phyloP scores from a whole-genome alignment of 805 yeast species.

The Lipomyces chichibuensis region DNA sequence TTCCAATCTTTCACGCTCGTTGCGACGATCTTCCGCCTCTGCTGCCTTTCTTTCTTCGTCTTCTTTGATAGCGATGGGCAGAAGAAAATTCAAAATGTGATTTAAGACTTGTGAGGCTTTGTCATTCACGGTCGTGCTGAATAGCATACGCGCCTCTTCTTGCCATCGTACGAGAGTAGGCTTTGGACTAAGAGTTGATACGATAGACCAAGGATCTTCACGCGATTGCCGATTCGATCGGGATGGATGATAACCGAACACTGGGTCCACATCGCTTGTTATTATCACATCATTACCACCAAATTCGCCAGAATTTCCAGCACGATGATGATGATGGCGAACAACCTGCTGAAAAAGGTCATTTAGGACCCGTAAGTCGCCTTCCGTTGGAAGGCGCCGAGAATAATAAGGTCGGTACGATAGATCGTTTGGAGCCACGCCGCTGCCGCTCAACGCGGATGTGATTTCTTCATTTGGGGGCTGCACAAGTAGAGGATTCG shows the following conservation, averaged over 20 bases:
- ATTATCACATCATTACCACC: slow-evolving; percentile 17
- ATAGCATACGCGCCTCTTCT: slow-evolving; percentile 57
- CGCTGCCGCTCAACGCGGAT: not conserved
- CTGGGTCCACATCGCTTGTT: slow-evolving; percentile 26
- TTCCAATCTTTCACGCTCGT: slow-evolving; percentile 40
- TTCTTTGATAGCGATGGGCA: slow-evolving; percentile 36
- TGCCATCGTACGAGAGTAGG: slow-evolving; percentile 73
- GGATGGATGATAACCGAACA: slow-evolving; percentile 18
- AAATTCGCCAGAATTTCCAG: slow-evolving; percentile 1
- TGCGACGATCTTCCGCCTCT: slow-evolving; percentile 29
- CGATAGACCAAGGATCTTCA: slow-evolving; percentile 34
- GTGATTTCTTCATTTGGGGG: slow-evolving; percentile 11
- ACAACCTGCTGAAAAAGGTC: slow-evolving; percentile 28
- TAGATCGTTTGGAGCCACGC: not conserved
- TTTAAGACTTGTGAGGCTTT: slow-evolving; percentile 39
- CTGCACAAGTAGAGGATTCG: slow-evolving; percentile 29
- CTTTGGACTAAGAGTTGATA: slow-evolving; percentile 33
- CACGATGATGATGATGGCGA: slow-evolving; percentile 19
- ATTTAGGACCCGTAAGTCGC: slow-evolving; percentile 20
- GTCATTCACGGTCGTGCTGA: slow-evolving; percentile 48
- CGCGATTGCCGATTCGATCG: slow-evolving; percentile 15
- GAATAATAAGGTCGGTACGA: not conserved
- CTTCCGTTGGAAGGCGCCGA: slow-evolving; percentile 2
- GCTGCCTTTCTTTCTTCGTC: slow-evolving; percentile 21
- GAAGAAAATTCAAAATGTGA: slow-evolving; percentile 37